Evolutionary conservation across 2,329 filamentous ascomycete genomes (phyloP), one percentile per base, ranked within the genome.

Genomic region (Gaeumannomyces sp.): DNA sequence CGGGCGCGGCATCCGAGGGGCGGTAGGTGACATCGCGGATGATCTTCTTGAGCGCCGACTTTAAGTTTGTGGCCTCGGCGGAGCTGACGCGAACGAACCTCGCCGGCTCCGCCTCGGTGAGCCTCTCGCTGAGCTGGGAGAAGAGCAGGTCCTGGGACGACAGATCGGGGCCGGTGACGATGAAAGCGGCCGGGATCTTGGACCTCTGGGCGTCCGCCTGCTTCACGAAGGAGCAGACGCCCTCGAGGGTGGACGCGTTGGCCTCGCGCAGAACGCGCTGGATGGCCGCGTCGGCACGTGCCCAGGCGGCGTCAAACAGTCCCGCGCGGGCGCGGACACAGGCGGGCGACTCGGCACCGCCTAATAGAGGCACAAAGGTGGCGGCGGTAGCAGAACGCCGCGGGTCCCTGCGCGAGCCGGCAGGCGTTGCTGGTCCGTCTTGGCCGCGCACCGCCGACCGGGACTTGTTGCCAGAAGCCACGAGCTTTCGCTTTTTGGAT

Each of bases 141-240:
- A 93, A 93, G 19, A 65, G 80, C 16, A 90, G 79, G 58, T 87
- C 85, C 73, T 93, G 89, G 1, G 89, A 89, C 50, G 90, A 88
- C 69, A 93, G 89, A 68, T 91, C 92, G 10, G 91, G 89, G 0
- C 91, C 92, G 11, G 90, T 90, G 66, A 92, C 84, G 69, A 94
- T 86, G 69, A 94, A 88, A 2, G 85, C 89, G 10, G 89, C 84
- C 0, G 89, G 87, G 56, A 92, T 83, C 72, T 83, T 85, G 61
- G 79, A 53, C n/a, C 58, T 73, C 64, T 70, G 68, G 62, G 59
- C 65, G 33, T 69, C 67, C 4, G 77, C 73, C 56, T 77, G 73
- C 28, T 77, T 74, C 13, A 89, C 76, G 74, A 90, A 90, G 0
- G 74, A 73, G 10, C 81, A 79, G 13, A 90, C 85, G 64, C 86